Evolutionary conservation across 345 rosid genomes (phyloP).

Genomic region (Melaleuca alternifolia): DNA sequence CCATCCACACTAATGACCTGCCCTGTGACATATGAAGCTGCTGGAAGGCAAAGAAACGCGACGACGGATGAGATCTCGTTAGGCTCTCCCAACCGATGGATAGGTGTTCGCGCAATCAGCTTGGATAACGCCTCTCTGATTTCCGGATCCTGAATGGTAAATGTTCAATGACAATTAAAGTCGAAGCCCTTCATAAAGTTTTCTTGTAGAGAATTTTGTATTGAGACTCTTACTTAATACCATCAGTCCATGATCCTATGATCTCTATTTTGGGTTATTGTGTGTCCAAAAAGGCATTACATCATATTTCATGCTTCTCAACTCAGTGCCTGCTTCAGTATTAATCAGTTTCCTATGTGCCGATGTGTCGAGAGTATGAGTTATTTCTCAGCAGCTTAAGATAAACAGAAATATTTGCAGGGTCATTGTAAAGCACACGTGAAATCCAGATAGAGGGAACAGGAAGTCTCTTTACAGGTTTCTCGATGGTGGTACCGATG

Average conservation of each 20-base stretch:
- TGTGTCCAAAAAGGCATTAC: background rate
- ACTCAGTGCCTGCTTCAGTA: background rate
- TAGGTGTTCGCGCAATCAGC: slow-evolving; percentile 10
- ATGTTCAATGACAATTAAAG: background rate
- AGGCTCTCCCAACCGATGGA: slow-evolving; percentile 22
- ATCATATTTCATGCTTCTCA: background rate
- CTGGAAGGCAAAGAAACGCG: slow-evolving; percentile 34
- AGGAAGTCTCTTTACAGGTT: background rate
- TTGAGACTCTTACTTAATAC: no score
- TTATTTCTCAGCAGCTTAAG: background rate
- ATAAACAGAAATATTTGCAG: background rate
- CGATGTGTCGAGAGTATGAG: background rate
- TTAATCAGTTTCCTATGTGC: background rate
- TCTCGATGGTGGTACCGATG: background rate
- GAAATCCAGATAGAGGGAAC: background rate
- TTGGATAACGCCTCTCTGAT: background rate
- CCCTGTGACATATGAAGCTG: slow-evolving; percentile 39
- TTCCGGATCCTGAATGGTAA: background rate
- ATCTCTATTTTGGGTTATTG: background rate
- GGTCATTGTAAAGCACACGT: background rate
- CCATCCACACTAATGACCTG: slow-evolving; percentile 28
- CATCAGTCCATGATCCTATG: background rate
- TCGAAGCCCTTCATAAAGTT: background rate
- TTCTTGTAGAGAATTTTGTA: background rate
- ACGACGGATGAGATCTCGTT: slow-evolving; percentile 28